Conservation (phyloP, 306 rosid genomes). For the Carpinus viminea region DNA sequence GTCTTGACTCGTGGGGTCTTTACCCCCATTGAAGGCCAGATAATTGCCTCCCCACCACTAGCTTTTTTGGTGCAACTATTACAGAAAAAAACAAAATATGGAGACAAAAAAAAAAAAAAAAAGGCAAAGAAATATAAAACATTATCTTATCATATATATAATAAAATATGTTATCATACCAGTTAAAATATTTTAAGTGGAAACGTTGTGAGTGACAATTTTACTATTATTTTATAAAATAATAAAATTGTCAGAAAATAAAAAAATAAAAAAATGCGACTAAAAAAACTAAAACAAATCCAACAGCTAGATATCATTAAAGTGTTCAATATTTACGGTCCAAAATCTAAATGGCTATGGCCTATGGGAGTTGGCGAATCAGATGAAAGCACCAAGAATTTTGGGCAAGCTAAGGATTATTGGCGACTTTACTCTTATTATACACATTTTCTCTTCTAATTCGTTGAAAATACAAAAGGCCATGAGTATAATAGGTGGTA, state of each 20-base stretch:
- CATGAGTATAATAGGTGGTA: too few species aligned
- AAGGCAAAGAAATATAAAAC: too few species aligned
- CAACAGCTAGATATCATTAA: background rate
- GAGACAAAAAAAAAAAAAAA: background rate
- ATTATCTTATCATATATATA: background rate
- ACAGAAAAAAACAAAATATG: conserved; percentile 25
- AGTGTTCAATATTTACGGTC: too few species aligned
- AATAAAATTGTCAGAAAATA: too few species aligned
- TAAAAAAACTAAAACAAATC: background rate
- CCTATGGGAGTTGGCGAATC: too few species aligned
- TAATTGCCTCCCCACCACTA: conserved; percentile 22
- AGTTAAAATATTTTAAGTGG: background rate
- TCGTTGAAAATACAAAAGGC: too few species aligned
- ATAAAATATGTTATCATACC: conserved; percentile 36
- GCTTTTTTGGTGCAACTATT: conserved; percentile 16
- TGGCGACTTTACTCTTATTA: too few species aligned
- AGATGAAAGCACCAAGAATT: background rate
- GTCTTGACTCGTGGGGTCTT: background rate
- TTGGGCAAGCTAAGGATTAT: background rate
- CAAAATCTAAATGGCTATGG: too few species aligned
- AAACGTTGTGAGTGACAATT: background rate
- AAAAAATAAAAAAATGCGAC: background rate
- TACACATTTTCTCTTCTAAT: too few species aligned
- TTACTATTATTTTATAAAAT: background rate
- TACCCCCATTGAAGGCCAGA: conserved; percentile 4